phyloP scores from a whole-genome alignment of 306 rosid genomes.

The Mimosa bimucronata region DNA sequence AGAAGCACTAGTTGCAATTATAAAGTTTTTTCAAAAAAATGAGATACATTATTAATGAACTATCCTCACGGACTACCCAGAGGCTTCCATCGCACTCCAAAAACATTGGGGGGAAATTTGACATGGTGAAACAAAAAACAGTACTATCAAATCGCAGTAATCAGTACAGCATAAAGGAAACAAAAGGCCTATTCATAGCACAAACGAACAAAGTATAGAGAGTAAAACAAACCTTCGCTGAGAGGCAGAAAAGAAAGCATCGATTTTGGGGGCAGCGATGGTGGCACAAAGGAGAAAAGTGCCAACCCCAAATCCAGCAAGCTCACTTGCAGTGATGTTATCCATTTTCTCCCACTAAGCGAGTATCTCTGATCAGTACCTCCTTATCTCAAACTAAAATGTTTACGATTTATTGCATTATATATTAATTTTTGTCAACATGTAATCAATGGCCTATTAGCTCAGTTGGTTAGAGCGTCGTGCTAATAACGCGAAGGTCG shows the following conservation, averaged over 20 bases:
- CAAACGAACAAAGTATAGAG: background rate
- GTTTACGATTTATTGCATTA: no score
- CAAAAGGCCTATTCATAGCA: background rate
- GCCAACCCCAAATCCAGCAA: constrained; percentile 88
- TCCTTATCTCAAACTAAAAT: background rate
- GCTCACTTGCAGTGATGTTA: constrained; percentile 77
- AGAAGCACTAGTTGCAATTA: no score
- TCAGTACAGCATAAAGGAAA: background rate
- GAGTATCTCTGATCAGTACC: background rate
- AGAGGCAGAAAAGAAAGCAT: constrained; percentile 80
- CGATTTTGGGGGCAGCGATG: constrained; percentile 82
- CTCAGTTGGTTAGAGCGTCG: constrained; percentile 35
- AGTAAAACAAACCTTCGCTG: constrained; percentile 65
- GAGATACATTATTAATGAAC: background rate
- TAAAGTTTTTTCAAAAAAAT: no score
- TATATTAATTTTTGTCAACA: no score
- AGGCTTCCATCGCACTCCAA: background rate
- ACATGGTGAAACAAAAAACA: constrained; percentile 12
- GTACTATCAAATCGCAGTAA: background rate
- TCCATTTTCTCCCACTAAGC: constrained; percentile 31
- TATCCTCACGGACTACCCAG: background rate
- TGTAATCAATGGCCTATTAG: constrained; percentile 93
- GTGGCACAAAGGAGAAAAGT: constrained; percentile 76
- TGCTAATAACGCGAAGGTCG: constrained; percentile 30
- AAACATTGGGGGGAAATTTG: background rate